These are phyloP conservation scores for Microsporum canis DNA, from an alignment of 2,329 filamentous ascomycete genomes.

Conservation along the genomic window DNA sequence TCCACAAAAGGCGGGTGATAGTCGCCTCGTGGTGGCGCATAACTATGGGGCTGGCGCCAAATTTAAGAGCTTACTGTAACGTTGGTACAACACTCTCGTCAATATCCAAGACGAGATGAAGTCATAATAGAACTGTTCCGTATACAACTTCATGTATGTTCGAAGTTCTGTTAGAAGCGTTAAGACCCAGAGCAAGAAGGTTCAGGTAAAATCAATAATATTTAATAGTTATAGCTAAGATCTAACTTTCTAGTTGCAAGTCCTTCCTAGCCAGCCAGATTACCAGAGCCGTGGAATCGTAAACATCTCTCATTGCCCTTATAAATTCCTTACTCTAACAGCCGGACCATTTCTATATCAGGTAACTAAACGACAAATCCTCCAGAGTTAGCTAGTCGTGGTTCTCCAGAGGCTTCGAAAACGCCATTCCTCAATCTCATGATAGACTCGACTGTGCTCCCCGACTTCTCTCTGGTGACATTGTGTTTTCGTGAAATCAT, in stretches of 20 bases:
- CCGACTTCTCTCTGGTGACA: slow-evolving; percentile 50
- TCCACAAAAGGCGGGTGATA: no score
- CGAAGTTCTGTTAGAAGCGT: no score
- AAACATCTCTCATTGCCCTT: neutral
- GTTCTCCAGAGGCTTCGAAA: slow-evolving; percentile 70
- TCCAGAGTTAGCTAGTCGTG: slow-evolving; percentile 59
- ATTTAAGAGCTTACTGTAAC: no score
- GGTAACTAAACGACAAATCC: slow-evolving; percentile 42
- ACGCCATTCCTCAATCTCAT: slow-evolving; percentile 49
- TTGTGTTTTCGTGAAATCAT: slow-evolving; percentile 58
- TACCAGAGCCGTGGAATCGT: neutral
- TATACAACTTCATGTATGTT: no score
- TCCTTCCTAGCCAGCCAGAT: neutral
- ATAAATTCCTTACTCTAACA: neutral
- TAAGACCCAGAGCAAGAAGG: no score
- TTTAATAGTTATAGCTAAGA: neutral
- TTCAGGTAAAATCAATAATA: neutral
- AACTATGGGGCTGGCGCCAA: no score
- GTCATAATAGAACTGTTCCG: no score
- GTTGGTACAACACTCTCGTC: no score
- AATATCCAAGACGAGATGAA: no score
- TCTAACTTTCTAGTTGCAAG: neutral
- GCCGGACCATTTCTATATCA: neutral
- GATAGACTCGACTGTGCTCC: slow-evolving; percentile 62
- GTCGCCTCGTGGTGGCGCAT: no score